A percentile compares a stretch with the other conserved stretches of the same genome.
Evolutionary conservation across 176 grass and related monocot genomes (phyloP).

Genomic region (Triticum urartu): DNA sequence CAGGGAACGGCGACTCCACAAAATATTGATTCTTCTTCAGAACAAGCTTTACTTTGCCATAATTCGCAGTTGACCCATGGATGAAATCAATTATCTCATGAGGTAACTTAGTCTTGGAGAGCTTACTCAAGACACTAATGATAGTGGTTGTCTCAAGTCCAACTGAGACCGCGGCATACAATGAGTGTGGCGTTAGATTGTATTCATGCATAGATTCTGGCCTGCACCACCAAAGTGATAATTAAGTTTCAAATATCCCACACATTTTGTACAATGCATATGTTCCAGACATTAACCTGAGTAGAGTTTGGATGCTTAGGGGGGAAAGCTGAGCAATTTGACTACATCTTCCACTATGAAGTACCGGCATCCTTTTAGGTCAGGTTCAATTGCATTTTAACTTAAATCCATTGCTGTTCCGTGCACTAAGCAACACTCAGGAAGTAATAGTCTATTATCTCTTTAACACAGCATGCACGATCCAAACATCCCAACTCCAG

Average conservation of each 20-base stretch:
- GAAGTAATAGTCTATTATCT: constrained; percentile 5
- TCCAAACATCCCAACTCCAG: neutral
- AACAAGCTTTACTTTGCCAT: constrained; percentile 98
- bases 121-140: constrained; percentile 85
- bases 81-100: constrained; percentile 95
- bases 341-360: constrained; percentile 4
- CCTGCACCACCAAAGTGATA: constrained; percentile 39
- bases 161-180: constrained; percentile 96
- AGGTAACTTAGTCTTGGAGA: constrained; percentile 89
- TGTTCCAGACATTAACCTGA: neutral
- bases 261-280: neutral
- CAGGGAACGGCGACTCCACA: constrained; percentile 84
- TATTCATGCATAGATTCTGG: constrained; percentile 96
- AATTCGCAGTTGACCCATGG: constrained; percentile 91
- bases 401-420: neutral
- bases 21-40: constrained; percentile 98
- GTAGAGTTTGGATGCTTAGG: neutral
- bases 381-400: constrained; percentile 12
- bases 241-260: neutral
- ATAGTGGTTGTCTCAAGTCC: constrained; percentile 88
- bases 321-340: neutral
- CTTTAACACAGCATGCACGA: neutral
- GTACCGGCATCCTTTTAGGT: constrained; percentile 15
- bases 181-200: constrained; percentile 89
- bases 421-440: neutral